These are phyloP conservation scores for Rhinocladiella similis DNA, from an alignment of 2,329 filamentous ascomycete genomes.

Conservation along the genomic window DNA sequence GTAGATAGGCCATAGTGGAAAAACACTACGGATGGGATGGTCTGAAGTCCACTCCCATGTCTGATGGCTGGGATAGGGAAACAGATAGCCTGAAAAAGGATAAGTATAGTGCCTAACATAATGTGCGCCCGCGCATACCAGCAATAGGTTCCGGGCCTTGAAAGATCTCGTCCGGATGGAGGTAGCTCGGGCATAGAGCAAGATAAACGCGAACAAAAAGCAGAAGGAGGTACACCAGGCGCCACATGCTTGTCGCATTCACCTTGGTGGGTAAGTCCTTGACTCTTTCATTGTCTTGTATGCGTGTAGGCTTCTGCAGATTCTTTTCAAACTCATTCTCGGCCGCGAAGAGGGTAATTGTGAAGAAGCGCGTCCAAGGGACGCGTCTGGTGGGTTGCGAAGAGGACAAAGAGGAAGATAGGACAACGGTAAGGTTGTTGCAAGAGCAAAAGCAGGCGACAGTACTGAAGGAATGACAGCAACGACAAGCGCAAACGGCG, in stretches of 20 bases:
- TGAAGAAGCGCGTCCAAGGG: conserved; percentile 18
- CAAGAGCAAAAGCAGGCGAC: not conserved
- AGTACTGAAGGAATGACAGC: not conserved
- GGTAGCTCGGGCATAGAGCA: conserved; percentile 89
- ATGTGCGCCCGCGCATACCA: conserved; percentile 58
- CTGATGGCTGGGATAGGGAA: conserved; percentile 81
- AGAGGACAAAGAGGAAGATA: not conserved
- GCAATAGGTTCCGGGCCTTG: conserved; percentile 97
- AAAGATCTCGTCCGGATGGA: conserved; percentile 98
- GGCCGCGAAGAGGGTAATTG: conserved; percentile 5
- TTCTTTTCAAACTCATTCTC: conserved; percentile 22
- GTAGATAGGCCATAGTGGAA: conserved; percentile 94
- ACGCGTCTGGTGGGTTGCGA: conserved; percentile 7
- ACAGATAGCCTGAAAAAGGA: conserved; percentile 73
- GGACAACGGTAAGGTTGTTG: not conserved
- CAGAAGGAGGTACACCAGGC: conserved; percentile 81
- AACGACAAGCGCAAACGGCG: not conserved
- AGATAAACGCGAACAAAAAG: conserved; percentile 89
- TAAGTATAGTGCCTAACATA: not conserved
- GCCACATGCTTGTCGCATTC: conserved; percentile 67
- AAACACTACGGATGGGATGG: conserved; percentile 88
- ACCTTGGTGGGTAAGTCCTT: conserved; percentile 16
- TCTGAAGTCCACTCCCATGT: conserved; percentile 96
- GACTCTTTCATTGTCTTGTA: conserved; percentile 22
- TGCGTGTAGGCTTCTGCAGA: conserved; percentile 2